Evolutionary conservation across 768 basidiomycete species (phyloP).

Genomic region (Termitomyces sp.): DNA sequence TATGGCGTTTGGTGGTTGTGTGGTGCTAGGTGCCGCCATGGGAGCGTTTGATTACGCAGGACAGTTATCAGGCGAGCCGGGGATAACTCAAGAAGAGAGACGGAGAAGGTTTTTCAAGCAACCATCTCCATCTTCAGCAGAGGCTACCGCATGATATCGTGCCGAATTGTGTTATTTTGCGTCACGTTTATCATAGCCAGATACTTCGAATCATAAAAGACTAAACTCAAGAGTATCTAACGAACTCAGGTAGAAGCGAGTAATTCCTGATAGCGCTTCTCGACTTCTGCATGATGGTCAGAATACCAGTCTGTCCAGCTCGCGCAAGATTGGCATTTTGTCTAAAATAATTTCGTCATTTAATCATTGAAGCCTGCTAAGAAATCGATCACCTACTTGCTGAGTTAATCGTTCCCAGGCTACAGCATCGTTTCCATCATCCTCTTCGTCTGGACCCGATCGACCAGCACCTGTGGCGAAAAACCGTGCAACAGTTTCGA

Average conservation of each 20-base stretch:
- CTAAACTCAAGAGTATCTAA: background rate
- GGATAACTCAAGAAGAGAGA: slow-evolving; percentile 55
- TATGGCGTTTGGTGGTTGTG: slow-evolving; percentile 74
- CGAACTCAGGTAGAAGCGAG: slow-evolving; percentile 1
- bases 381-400: slow-evolving; percentile 31
- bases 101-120: slow-evolving; percentile 84
- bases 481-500: slow-evolving; percentile 45
- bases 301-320: slow-evolving; percentile 52
- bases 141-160: slow-evolving; percentile 23
- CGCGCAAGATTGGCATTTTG: slow-evolving; percentile 31
- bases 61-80: slow-evolving; percentile 44
- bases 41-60: slow-evolving; percentile 82
- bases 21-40: slow-evolving; percentile 69
- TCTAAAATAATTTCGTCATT: slow-evolving; percentile 20
- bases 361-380: background rate
- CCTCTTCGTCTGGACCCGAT: slow-evolving; percentile 24
- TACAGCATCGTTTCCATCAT: slow-evolving; percentile 34
- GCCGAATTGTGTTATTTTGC: background rate
- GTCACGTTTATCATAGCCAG: background rate
- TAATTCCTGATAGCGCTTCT: slow-evolving; percentile 32
- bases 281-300: slow-evolving; percentile 35
- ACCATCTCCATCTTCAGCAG: slow-evolving; percentile 37
- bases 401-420: slow-evolving; percentile 47
- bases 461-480: slow-evolving; percentile 44
- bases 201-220: background rate